Evolutionary conservation across 164 flowering plant genomes (phyloP), one percentile per base, ranked within the genome.

Genomic region (Liquidambar formosana): DNA sequence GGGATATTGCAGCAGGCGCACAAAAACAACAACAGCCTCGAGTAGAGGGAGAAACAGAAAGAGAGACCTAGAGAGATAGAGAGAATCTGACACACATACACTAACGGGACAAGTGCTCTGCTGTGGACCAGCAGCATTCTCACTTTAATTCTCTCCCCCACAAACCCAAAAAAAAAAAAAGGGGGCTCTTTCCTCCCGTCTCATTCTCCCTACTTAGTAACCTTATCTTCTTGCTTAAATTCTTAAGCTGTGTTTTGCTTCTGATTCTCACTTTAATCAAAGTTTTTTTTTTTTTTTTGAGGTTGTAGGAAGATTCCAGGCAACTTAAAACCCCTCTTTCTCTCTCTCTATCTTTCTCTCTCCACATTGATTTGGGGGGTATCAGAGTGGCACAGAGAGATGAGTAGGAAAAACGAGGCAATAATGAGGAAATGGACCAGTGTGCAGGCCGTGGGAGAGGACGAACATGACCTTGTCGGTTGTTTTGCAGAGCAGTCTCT

Each of bases 391-490:
- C 48, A 21, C 11, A 65, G 59, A 70, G n/a, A 57, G 62, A 67
- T 26, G 57, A n/a, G n/a, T n/a, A n/a, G 54, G 38, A 64, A 70
- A 27, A 10, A 27, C 18, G 74, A 67, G 73, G 82, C 76, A 69
- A 75, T 75, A 65, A 78, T 75, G 65, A 73, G 65, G 58, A 61
- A 65, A 47, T 64, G 88, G 86, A 80, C 86, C 84, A 68, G 69
- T 61, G 62, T 75, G 86, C 85, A 83, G 87, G 79, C 72, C 65
- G 76, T 76, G 82, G 80, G 72, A 82, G 84, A 79, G 80, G 78
- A 82, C 68, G 77, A 80, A 83, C 88, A 82, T 83, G 91, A 80
- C 75, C 26, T 60, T 85, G 91, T 87, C 88, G 85, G 86, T 71
- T 76, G 82, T 83, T 85, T 71, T 68, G 71, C 69, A 66, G 76